Conservation (phyloP, 768 basidiomycete genomes). For the Russula ochroleuca region DNA sequence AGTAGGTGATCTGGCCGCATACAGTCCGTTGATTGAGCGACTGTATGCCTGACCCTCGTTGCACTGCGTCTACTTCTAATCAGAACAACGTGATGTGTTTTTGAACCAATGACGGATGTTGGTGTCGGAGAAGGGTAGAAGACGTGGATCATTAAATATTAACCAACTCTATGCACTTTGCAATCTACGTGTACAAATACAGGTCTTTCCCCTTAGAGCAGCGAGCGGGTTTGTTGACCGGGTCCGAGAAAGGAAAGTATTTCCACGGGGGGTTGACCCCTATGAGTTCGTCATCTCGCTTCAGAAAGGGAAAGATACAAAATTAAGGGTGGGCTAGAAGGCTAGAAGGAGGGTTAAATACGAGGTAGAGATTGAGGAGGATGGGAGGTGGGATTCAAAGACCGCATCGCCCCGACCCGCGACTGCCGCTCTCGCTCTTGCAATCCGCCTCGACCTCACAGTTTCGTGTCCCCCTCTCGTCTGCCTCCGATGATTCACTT, state of each 20-base stretch:
- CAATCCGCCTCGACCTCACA: background rate
- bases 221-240: too few species aligned
- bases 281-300: background rate
- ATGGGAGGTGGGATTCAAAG: conserved; percentile 8
- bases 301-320: background rate
- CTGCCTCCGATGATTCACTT: conserved; percentile 36
- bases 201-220: too few species aligned
- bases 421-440: background rate
- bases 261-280: conserved; percentile 2
- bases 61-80: background rate
- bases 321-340: too few species aligned
- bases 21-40: background rate
- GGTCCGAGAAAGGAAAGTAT: too few species aligned
- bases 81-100: background rate
- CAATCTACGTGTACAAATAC: background rate
- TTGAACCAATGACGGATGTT: background rate
- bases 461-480: conserved; percentile 5
- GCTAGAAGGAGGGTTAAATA: too few species aligned
- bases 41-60: background rate
- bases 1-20: too few species aligned
- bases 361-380: background rate
- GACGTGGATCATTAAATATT: conserved; percentile 2
- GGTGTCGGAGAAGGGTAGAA: background rate
- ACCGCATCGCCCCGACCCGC: background rate
- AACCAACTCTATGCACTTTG: background rate